These are phyloP conservation scores for Pyrus betulifolia DNA, from an alignment of 306 rosid genomes.

Conservation along the genomic window DNA sequence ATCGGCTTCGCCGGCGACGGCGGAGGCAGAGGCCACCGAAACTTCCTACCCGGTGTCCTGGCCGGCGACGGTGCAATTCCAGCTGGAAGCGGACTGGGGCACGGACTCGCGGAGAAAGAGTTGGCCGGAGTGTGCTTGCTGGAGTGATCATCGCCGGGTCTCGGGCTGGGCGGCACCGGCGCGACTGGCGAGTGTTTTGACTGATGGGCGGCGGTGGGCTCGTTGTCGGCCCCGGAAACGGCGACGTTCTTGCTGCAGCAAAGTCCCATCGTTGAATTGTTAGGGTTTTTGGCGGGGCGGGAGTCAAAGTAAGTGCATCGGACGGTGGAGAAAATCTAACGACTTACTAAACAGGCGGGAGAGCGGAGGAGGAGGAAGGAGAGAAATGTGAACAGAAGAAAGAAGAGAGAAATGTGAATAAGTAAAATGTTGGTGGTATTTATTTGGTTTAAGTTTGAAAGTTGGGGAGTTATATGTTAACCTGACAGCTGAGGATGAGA, in stretches of 20 bases:
- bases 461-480: conserved; percentile 15
- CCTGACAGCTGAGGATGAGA: conserved; percentile 21
- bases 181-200: conserved; percentile 3
- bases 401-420: background rate
- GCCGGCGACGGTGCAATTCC: conserved; percentile 94
- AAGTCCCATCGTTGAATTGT: conserved; percentile 52
- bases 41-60: conserved; percentile 53
- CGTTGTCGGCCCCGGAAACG: conserved; percentile 40
- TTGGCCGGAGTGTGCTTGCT: conserved; percentile 50
- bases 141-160: conserved; percentile 30
- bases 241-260: conserved; percentile 61
- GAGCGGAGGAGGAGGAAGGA: background rate
- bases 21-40: conserved; percentile 90
- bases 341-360: conserved; percentile 10
- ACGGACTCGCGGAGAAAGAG: conserved; percentile 60
- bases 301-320: conserved; percentile 31
- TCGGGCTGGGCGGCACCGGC: conserved; percentile 12
- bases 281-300: conserved; percentile 16
- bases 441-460: conserved; percentile 15
- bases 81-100: conserved; percentile 65
- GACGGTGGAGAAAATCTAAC: conserved; percentile 14
- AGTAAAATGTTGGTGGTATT: conserved; percentile 3
- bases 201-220: conserved; percentile 31
- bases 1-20: conserved; percentile 98
- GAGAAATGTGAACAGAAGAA: background rate